Conservation (phyloP, 768 basidiomycete genomes). For the Cyclocybe cylindracea region DNA sequence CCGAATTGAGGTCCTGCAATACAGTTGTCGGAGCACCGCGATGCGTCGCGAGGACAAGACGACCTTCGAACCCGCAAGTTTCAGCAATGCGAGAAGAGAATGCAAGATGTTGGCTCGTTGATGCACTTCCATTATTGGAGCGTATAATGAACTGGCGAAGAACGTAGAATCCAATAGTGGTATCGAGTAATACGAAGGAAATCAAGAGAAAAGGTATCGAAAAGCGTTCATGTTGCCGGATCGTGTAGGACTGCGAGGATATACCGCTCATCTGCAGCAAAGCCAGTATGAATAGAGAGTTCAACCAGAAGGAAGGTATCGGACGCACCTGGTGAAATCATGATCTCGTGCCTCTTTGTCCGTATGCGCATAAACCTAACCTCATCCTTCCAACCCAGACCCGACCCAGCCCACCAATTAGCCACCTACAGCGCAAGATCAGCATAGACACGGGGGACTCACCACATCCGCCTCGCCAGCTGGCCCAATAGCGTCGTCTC, state of each 20-base stretch:
- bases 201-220: not conserved
- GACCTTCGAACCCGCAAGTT: too few relatives aligned
- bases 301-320: conserved; percentile 18
- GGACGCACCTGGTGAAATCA: conserved; percentile 84
- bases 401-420: not conserved
- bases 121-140: too few relatives aligned
- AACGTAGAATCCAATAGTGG: too few relatives aligned
- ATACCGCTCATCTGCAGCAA: conserved; percentile 69
- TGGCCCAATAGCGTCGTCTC: conserved; percentile 39
- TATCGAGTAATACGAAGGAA: too few relatives aligned
- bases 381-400: conserved; percentile 59
- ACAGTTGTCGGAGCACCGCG: too few relatives aligned
- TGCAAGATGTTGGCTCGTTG: too few relatives aligned
- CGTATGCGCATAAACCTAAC: conserved; percentile 88
- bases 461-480: conserved; percentile 51
- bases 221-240: conserved; percentile 47
- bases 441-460: conserved; percentile 25
- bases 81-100: too few relatives aligned
- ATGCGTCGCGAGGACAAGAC: too few relatives aligned
- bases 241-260: conserved; percentile 84
- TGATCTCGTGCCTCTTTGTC: conserved; percentile 88
- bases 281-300: not conserved
- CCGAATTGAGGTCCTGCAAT: too few relatives aligned
- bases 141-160: too few relatives aligned
- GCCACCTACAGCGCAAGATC: not conserved